phyloP scores from a whole-genome alignment of 306 rosid species.

The Medicago arabica region DNA sequence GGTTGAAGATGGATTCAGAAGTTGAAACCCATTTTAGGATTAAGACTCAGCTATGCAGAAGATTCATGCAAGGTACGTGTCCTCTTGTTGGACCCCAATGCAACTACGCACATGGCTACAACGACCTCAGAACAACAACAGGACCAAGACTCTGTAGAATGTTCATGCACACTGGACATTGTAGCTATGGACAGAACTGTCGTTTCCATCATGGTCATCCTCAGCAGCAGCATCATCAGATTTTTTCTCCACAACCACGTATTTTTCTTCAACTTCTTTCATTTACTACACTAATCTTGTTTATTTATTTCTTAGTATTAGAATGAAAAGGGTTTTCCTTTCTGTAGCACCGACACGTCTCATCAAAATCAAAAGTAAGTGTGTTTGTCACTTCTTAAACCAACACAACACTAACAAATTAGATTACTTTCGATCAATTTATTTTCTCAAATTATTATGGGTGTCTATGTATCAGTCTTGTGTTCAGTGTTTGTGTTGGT shows the following conservation, averaged over 20 bases:
- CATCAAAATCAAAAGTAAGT: too few species aligned
- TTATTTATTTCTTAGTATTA: background rate
- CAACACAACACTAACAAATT: too few species aligned
- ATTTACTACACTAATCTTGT: background rate
- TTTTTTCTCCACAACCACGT: background rate
- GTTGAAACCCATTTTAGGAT: background rate
- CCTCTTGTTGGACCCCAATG: constrained; percentile 36
- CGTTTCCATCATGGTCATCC: constrained; percentile 47
- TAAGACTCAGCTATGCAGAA: constrained; percentile 50
- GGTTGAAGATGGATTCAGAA: background rate
- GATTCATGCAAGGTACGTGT: constrained; percentile 44
- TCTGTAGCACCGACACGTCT: background rate
- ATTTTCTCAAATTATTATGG: too few species aligned
- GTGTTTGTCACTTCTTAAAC: too few species aligned
- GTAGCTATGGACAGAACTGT: constrained; percentile 50
- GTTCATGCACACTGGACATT: constrained; percentile 37
- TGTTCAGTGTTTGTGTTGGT: background rate
- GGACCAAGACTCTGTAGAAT: constrained; percentile 40
- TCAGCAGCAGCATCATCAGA: background rate
- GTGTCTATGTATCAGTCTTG: background rate
- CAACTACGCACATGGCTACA: constrained; percentile 42
- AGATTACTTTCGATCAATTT: too few species aligned
- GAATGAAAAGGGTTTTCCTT: background rate
- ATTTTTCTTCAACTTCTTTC: background rate
- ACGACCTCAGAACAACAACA: constrained; percentile 22